Conservation (phyloP, 495 filamentous ascomycete species). For the Letharia columbiana region DNA sequence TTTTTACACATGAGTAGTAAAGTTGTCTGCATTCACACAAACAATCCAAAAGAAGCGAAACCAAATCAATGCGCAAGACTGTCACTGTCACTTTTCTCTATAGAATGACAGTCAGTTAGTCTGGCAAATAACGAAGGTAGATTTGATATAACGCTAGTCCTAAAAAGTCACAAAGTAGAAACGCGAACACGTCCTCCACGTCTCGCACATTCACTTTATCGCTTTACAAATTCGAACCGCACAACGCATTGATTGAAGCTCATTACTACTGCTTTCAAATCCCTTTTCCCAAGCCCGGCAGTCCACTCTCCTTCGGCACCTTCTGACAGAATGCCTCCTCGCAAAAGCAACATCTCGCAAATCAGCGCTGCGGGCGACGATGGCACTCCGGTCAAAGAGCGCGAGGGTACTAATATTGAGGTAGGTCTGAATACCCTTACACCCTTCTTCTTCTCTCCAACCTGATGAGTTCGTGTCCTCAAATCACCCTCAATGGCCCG, state of each 20-base stretch:
- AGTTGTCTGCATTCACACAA: not conserved
- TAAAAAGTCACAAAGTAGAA: not conserved
- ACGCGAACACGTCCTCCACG: not conserved
- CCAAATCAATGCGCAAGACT: not conserved
- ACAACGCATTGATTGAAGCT: not conserved
- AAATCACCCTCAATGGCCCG: not conserved
- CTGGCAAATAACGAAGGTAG: not conserved
- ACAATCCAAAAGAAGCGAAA: not conserved
- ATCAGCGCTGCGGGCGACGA: conserved; percentile 20
- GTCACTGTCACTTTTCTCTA: not conserved
- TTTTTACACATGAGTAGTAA: no score
- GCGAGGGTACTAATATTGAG: conserved; percentile 32
- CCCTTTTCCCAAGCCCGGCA: not conserved
- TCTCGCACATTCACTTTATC: not conserved
- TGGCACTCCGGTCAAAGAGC: conserved; percentile 25
- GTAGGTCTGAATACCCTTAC: conserved; percentile 19
- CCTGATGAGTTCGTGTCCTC: not conserved
- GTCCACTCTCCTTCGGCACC: not conserved
- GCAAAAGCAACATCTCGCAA: conserved; percentile 29
- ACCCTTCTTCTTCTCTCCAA: not conserved
- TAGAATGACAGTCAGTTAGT: not conserved
- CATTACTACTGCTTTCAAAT: not conserved
- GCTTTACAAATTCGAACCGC: not conserved
- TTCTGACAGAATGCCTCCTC: conserved; percentile 23
- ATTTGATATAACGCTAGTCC: not conserved